Percentiles rank a stretch among this genome's conserved stretches.
Conservation (phyloP, 2,329 filamentous ascomycete genomes). For the Fusarium sp. region DNA sequence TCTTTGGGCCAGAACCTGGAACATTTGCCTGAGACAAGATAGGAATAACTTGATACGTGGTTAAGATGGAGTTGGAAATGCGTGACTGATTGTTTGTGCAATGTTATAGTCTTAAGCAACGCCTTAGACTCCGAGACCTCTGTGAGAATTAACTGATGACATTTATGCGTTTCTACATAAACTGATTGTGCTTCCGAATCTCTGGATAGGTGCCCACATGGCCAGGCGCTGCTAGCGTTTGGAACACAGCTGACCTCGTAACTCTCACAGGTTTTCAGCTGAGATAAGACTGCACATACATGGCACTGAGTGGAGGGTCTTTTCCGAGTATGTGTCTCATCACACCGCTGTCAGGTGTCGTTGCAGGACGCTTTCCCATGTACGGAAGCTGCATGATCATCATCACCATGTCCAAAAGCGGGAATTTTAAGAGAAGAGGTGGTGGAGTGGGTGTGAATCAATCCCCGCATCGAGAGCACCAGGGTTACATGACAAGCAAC, state of each 20-base stretch:
- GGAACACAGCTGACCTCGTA: too few relatives aligned
- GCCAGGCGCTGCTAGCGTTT: too few relatives aligned
- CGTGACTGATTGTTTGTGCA: too few relatives aligned
- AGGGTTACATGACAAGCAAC: conserved; percentile 19
- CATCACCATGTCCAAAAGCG: conserved; percentile 5
- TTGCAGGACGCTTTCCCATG: conserved; percentile 4
- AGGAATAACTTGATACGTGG: too few relatives aligned
- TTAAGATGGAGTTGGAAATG: too few relatives aligned
- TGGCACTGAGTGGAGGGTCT: conserved; percentile 37
- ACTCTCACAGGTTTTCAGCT: too few relatives aligned
- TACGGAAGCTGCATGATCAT: background rate
- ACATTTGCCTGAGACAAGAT: conserved; percentile 9
- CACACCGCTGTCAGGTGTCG: background rate
- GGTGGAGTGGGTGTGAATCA: conserved; percentile 1
- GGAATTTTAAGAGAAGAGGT: conserved; percentile 23
- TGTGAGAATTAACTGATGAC: too few relatives aligned
- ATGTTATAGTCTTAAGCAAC: too few relatives aligned
- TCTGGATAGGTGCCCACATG: too few relatives aligned
- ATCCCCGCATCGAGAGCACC: background rate
- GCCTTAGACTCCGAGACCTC: too few relatives aligned
- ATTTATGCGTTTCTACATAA: too few relatives aligned
- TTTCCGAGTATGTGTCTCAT: conserved; percentile 9
- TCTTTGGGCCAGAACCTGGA: conserved; percentile 43
- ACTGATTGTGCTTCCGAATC: too few relatives aligned
- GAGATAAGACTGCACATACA: background rate